Evolutionary conservation across 108 stramenopile species (phyloP).

Genomic region (Cylindrotheca fusiformis): DNA sequence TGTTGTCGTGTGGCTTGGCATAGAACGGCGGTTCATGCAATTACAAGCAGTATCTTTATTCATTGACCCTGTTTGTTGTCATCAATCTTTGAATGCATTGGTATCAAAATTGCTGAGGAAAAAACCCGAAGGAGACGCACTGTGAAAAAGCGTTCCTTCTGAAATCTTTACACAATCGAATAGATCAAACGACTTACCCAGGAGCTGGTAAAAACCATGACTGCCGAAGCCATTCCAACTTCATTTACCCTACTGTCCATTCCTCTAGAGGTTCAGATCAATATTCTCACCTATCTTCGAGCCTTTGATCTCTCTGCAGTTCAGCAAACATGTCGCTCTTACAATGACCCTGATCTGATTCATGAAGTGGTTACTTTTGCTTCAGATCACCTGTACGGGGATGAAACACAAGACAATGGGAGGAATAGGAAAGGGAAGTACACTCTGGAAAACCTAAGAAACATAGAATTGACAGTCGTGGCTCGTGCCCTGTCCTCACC

Average conservation of each 20-base stretch:
- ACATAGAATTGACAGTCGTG: constrained; percentile 87
- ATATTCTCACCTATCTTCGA: constrained; percentile 76
- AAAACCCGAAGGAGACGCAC: too few relatives aligned
- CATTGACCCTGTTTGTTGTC: too few relatives aligned
- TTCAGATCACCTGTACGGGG: constrained; percentile 64
- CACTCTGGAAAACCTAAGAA: constrained; percentile 75
- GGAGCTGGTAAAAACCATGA: too few relatives aligned
- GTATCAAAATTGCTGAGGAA: too few relatives aligned
- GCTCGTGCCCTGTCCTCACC: constrained; percentile 77
- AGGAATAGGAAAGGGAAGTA: constrained; percentile 23
- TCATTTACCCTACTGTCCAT: constrained; percentile 22
- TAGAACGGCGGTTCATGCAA: too few relatives aligned
- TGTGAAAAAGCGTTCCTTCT: too few relatives aligned
- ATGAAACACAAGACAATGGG: constrained; percentile 17
- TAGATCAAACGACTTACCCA: too few relatives aligned
- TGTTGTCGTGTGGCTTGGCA: too few relatives aligned
- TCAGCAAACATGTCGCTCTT: constrained; percentile 63
- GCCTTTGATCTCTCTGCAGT: constrained; percentile 79
- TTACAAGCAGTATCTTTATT: too few relatives aligned
- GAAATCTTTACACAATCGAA: too few relatives aligned
- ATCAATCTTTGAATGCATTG: too few relatives aligned
- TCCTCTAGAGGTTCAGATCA: constrained; percentile 65
- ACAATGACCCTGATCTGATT: constrained; percentile 59
- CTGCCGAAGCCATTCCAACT: too few relatives aligned
- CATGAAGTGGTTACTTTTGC: constrained; percentile 50